Base-by-base conservation (phyloP, 2,329 filamentous ascomycete genomes). In the Parastagonospora nodorum region DNA sequence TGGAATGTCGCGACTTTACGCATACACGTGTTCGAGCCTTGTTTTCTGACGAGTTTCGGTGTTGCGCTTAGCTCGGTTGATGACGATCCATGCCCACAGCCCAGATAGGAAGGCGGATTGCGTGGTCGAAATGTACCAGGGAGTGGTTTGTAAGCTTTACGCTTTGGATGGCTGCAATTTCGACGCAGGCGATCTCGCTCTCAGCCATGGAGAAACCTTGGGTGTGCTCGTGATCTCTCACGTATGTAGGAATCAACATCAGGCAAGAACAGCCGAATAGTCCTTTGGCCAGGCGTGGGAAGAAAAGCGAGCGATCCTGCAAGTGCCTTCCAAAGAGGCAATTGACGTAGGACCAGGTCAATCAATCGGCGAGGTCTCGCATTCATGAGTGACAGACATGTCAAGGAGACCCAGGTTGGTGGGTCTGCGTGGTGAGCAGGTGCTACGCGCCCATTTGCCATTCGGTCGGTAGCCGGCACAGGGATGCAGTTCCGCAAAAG, bases 401-500 rank as follows among this genome's bases (percentile, higher is more conserved):
- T 48, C 40, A 39, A 35, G 31, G 33, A 52, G 31, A 45, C 37
- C 52, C 55, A 53, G 51, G 37, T 16, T 10, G 32, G 42, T 41
- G 55, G 51, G 16, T 42, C 35, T 52, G 53, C 39, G 51, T 54
- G 53, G 51, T 47, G 35, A 19, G 42, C 39, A 41, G 31, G 27
- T 48, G 36, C 40, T 38, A 51, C 36, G 11, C 15, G 24, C 45
- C 62, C 61, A 59, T 5, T 11, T 8, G 49, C 45, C 42, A 39
- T 45, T 42, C 31, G 38, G 38, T 53, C 35, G 59, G 61, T 56
- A 49, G 42, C 44, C 60, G 61, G 63, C 58, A 57, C 40, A 53
- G 55, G 43, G 57, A 42, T 60, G 48, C 55, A 57, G 58, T 64
- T 66, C 63, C 61, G 63, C 66, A 67, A 64, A 68, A 68, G 62